A percentile compares a stretch with the other conserved stretches of the same genome.
Evolutionary conservation across 305 asterid species (phyloP).

Genomic region (Ajuga reptans): DNA sequence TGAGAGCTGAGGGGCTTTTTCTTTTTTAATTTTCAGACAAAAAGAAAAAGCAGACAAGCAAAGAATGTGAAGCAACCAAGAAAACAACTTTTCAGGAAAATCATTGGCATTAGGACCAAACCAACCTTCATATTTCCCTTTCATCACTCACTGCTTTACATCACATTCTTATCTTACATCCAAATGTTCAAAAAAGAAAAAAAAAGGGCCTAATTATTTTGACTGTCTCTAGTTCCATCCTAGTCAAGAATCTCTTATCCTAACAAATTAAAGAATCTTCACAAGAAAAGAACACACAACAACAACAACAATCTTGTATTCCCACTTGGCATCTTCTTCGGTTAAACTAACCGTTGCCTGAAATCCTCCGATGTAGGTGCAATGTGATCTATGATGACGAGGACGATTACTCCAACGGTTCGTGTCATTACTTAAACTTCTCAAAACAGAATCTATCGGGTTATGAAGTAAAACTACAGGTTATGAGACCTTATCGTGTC

Average conservation of each 20-base stretch:
- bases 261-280: slow-evolving; percentile 29
- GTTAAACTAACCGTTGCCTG: neutral
- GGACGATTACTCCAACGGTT: neutral
- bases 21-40: slow-evolving; percentile 21
- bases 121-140: slow-evolving; percentile 18
- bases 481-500: neutral
- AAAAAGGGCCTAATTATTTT: slow-evolving; percentile 32
- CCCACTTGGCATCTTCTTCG: slow-evolving; percentile 17
- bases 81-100: slow-evolving; percentile 54
- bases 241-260: slow-evolving; percentile 24
- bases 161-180: slow-evolving; percentile 37
- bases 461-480: neutral
- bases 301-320: neutral
- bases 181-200: neutral
- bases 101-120: slow-evolving; percentile 39
- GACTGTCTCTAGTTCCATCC: slow-evolving; percentile 17
- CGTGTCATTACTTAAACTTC: neutral
- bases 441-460: neutral
- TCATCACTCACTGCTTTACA: slow-evolving; percentile 39
- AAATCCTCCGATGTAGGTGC: neutral
- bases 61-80: slow-evolving; percentile 33
- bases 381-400: neutral
- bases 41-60: slow-evolving; percentile 23
- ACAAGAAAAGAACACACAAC: neutral
- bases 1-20: slow-evolving; percentile 12